Evolutionary conservation across 148 eudicot species (phyloP).

Genomic region (Fagopyrum esculentum): DNA sequence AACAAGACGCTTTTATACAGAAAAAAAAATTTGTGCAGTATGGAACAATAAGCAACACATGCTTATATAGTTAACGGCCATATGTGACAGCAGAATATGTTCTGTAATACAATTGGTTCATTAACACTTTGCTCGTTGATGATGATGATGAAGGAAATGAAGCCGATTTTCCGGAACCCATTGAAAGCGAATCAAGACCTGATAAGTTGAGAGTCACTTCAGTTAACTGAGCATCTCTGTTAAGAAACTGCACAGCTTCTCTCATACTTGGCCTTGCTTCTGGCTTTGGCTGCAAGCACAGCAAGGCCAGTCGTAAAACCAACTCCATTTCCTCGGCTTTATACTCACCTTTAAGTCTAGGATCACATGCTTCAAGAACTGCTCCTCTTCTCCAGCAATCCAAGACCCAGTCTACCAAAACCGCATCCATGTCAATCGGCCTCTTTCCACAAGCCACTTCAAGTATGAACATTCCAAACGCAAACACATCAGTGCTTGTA

Average conservation of each 20-base stretch:
- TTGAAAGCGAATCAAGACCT: background rate
- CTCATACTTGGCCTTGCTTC: conserved; percentile 22
- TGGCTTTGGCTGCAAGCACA: conserved; percentile 22
- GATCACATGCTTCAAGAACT: conserved; percentile 19
- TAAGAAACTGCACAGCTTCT: conserved; percentile 17
- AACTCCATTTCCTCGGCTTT: conserved; percentile 16
- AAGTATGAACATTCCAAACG: conserved; percentile 18
- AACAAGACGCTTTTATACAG: too few relatives aligned
- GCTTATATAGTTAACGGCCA: too few relatives aligned
- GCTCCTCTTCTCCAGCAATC: conserved; percentile 16
- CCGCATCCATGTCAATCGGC: background rate
- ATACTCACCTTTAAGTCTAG: conserved; percentile 15
- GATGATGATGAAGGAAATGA: conserved; percentile 2
- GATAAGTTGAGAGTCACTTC: conserved; percentile 13
- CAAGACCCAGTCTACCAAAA: conserved; percentile 21
- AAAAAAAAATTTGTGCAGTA: too few relatives aligned
- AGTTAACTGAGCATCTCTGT: conserved; percentile 9
- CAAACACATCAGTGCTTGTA: conserved; percentile 21
- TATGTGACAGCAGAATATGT: too few relatives aligned
- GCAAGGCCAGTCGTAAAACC: conserved; percentile 20
- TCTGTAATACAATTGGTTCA: background rate
- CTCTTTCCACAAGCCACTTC: conserved; percentile 23
- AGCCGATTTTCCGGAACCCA: background rate
- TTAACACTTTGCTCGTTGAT: background rate
- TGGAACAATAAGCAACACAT: too few relatives aligned